A percentile compares a stretch with the other conserved stretches of the same genome.
These are phyloP conservation scores for Polyporus arcularius DNA, from an alignment of 768 basidiomycete species.

Conservation along the genomic window DNA sequence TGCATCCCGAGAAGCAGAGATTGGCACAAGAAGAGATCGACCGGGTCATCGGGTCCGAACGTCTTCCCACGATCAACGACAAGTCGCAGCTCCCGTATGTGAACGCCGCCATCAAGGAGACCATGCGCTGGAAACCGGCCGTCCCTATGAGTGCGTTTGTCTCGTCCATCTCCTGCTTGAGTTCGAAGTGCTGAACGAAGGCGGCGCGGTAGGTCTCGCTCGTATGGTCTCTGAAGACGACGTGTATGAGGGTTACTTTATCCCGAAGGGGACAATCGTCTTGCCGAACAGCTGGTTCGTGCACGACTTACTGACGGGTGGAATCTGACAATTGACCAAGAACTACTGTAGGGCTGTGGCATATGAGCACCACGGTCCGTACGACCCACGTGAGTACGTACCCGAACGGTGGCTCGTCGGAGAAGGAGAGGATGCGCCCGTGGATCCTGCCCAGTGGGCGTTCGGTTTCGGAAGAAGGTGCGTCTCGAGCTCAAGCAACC, in stretches of 20 bases:
- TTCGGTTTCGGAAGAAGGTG: constrained; percentile 22
- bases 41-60: constrained; percentile 19
- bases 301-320: background rate
- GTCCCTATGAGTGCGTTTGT: constrained; percentile 29
- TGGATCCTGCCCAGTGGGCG: constrained; percentile 6
- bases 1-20: constrained; percentile 32
- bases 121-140: constrained; percentile 35
- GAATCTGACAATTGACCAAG: no score
- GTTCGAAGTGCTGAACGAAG: background rate
- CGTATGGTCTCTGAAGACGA: constrained; percentile 22
- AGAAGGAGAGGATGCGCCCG: background rate
- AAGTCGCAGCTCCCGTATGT: constrained; percentile 24
- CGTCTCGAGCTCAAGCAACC: background rate
- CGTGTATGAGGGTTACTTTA: constrained; percentile 24
- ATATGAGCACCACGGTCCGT: constrained; percentile 15
- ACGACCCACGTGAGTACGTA: constrained; percentile 14
- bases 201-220: constrained; percentile 18
- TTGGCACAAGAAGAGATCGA: constrained; percentile 32
- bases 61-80: constrained; percentile 25
- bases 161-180: background rate
- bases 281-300: constrained; percentile 28
- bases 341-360: constrained; percentile 8
- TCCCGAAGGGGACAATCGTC: constrained; percentile 28
- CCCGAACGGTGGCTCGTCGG: constrained; percentile 23
- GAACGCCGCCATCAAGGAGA: constrained; percentile 25